Evolutionary conservation across 495 filamentous ascomycete species (phyloP).

Genomic region (Hypoxylon lienhwacheense): DNA sequence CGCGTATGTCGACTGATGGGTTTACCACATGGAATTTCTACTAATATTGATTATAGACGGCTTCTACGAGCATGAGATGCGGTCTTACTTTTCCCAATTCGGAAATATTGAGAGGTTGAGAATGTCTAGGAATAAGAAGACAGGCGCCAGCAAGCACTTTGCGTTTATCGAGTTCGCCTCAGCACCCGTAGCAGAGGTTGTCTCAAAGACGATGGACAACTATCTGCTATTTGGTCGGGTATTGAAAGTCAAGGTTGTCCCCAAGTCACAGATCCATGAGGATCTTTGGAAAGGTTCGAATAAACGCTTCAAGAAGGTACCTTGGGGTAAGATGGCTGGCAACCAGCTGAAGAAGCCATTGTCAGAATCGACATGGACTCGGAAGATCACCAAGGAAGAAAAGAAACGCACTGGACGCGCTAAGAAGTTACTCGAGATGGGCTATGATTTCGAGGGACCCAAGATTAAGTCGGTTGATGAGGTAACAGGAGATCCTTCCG

Average conservation of each 20-base stretch:
- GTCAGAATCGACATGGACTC: conserved; percentile 74
- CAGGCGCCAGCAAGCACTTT: conserved; percentile 85
- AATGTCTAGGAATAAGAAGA: conserved; percentile 86
- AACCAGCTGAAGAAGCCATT: conserved; percentile 67
- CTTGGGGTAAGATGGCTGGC: conserved; percentile 81
- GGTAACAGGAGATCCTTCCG: conserved; percentile 20
- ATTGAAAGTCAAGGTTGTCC: conserved; percentile 78
- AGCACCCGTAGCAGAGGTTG: conserved; percentile 78
- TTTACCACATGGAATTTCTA: conserved; percentile 21
- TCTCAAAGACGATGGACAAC: conserved; percentile 93
- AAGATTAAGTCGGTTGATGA: conserved; percentile 66
- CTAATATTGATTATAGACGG: conserved; percentile 51
- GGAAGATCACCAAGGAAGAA: conserved; percentile 70
- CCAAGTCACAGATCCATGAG: conserved; percentile 73
- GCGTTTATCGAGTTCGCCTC: conserved; percentile 90
- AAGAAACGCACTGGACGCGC: conserved; percentile 64
- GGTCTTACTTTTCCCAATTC: conserved; percentile 92
- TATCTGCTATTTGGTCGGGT: conserved; percentile 94
- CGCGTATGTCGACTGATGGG: conserved; percentile 49
- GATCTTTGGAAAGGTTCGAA: conserved; percentile 86
- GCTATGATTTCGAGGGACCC: conserved; percentile 81
- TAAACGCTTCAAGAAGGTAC: conserved; percentile 81
- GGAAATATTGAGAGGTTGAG: conserved; percentile 77
- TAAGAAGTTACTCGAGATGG: conserved; percentile 75
- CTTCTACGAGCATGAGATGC: conserved; percentile 97